phyloP scores from a whole-genome alignment of 768 basidiomycete species.

The Mrakia hoshinonis region DNA sequence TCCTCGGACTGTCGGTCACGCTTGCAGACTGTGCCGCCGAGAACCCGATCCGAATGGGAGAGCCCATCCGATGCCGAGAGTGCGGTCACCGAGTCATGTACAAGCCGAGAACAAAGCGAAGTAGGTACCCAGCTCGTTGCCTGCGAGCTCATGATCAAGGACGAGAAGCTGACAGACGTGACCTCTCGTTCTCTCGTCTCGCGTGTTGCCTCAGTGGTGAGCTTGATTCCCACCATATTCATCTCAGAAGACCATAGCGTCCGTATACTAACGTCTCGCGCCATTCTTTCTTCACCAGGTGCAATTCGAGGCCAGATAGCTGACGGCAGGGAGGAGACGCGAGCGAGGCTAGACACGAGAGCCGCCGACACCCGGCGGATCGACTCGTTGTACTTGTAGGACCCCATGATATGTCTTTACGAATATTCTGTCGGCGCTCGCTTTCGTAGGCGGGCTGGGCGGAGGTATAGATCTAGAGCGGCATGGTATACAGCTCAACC shows the following conservation, averaged over 20 bases:
- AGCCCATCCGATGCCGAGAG: conserved; percentile 28
- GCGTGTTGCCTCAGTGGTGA: conserved; percentile 13
- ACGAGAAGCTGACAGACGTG: conserved; percentile 2
- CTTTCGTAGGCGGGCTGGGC: background rate
- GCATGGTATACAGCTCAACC: too few relatives aligned
- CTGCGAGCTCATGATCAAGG: background rate
- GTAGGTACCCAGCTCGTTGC: background rate
- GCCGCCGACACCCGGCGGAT: too few relatives aligned
- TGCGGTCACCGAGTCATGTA: conserved; percentile 30
- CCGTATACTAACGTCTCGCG: too few relatives aligned
- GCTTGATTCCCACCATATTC: background rate
- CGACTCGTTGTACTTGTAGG: conserved; percentile 10
- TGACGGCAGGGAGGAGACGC: background rate
- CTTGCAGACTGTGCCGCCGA: conserved; percentile 27
- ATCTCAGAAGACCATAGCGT: too few relatives aligned
- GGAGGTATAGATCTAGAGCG: background rate
- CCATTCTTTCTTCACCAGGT: conserved; percentile 2
- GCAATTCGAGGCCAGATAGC: conserved; percentile 27
- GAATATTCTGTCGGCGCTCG: background rate
- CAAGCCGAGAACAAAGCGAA: conserved; percentile 29
- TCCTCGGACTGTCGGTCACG: too few relatives aligned
- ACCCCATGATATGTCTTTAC: conserved; percentile 9
- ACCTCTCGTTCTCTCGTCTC: background rate
- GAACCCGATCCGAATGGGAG: conserved; percentile 29
- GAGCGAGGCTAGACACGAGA: too few relatives aligned